These are phyloP conservation scores for Fusarium marasasianum DNA, from an alignment of 2,329 filamentous ascomycete genomes.

Conservation along the genomic window DNA sequence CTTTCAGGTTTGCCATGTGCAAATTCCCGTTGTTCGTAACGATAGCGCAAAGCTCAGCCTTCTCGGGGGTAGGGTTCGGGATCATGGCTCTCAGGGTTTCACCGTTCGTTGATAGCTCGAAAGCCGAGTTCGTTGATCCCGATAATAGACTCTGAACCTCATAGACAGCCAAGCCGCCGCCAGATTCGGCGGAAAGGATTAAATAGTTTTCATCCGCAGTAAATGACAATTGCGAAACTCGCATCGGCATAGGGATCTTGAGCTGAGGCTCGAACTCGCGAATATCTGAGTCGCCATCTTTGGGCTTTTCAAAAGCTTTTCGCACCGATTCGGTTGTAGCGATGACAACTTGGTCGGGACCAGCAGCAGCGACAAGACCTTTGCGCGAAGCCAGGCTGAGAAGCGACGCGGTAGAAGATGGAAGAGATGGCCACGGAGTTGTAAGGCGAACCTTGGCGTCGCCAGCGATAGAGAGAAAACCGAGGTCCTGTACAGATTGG, in stretches of 20 bases:
- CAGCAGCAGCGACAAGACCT: conserved; percentile 87
- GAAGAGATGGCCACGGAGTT: conserved; percentile 79
- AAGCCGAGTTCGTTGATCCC: conserved; percentile 72
- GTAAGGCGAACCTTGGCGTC: conserved; percentile 87
- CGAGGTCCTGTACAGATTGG: conserved; percentile 66
- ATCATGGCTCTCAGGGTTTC: conserved; percentile 76
- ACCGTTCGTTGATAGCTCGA: conserved; percentile 81
- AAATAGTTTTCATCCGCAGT: conserved; percentile 89
- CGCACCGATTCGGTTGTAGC: conserved; percentile 81
- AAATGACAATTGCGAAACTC: conserved; percentile 89
- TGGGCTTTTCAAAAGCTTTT: conserved; percentile 73
- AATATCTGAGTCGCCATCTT: conserved; percentile 70
- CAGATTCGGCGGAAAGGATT: conserved; percentile 81
- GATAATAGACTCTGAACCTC: conserved; percentile 74
- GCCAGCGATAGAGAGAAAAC: conserved; percentile 81
- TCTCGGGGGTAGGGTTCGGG: conserved; percentile 81
- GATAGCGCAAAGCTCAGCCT: conserved; percentile 79
- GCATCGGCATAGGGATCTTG: conserved; percentile 75
- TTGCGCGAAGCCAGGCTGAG: conserved; percentile 82
- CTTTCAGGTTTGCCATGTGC: conserved; percentile 82
- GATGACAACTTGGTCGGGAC: conserved; percentile 80
- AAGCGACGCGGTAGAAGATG: conserved; percentile 81
- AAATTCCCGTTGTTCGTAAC: conserved; percentile 84
- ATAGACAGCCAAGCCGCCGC: conserved; percentile 86
- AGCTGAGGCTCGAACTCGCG: conserved; percentile 78